A percentile compares a stretch with the other conserved stretches of the same genome.
phyloP scores from a whole-genome alignment of 306 rosid species.

The Arachis hypogaea region DNA sequence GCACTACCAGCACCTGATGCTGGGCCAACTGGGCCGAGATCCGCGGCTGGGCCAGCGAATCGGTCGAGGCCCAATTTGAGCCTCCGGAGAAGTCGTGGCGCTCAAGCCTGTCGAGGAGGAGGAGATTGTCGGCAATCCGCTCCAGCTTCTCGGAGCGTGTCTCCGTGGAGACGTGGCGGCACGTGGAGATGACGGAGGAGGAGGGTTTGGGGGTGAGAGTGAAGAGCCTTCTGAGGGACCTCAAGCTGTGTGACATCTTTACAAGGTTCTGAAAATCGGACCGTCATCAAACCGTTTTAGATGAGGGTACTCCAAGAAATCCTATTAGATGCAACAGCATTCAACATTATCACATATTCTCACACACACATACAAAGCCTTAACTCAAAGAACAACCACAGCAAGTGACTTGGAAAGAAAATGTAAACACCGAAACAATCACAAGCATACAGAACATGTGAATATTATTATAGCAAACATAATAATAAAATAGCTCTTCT shows the following conservation, averaged over 20 bases:
- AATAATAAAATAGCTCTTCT: too few relatives aligned
- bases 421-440: too few relatives aligned
- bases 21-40: background rate
- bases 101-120: slow-evolving; percentile 45
- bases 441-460: too few relatives aligned
- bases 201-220: background rate
- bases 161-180: slow-evolving; percentile 37
- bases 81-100: slow-evolving; percentile 55
- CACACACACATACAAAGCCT: too few relatives aligned
- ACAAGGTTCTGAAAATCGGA: too few relatives aligned
- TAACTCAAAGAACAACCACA: too few relatives aligned
- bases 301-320: too few relatives aligned
- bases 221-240: slow-evolving; percentile 1
- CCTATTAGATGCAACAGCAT: too few relatives aligned
- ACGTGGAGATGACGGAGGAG: background rate
- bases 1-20: slow-evolving; percentile 7
- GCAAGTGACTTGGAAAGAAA: too few relatives aligned
- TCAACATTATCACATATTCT: too few relatives aligned
- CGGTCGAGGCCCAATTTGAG: slow-evolving; percentile 53
- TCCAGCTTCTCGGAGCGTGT: slow-evolving; percentile 32
- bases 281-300: too few relatives aligned
- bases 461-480: too few relatives aligned
- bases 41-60: slow-evolving; percentile 40
- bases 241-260: slow-evolving; percentile 25
- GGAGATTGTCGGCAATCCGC: slow-evolving; percentile 47